Conservation (phyloP, 108 stramenopile species). For the Discostella stelligeroides region DNA sequence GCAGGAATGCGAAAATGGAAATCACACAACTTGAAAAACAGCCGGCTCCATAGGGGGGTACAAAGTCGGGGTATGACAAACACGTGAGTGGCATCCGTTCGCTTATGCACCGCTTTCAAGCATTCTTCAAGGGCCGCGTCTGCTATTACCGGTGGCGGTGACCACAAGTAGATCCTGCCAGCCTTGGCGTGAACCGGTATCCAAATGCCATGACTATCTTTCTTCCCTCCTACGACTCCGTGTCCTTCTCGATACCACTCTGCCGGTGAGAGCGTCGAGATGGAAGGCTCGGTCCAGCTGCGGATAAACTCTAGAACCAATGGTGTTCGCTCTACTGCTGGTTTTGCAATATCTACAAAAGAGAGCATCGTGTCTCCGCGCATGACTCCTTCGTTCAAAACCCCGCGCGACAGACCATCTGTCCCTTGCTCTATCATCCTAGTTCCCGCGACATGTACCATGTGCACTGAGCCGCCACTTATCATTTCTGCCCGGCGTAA, state of each 20-base stretch:
- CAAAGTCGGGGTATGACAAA: too few relatives aligned
- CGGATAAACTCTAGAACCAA: slow-evolving; percentile 18
- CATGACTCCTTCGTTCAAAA: background rate
- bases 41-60: too few relatives aligned
- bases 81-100: background rate
- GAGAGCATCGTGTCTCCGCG: too few relatives aligned
- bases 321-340: slow-evolving; percentile 1
- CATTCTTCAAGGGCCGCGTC: too few relatives aligned
- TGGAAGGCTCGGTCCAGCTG: too few relatives aligned
- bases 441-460: slow-evolving; percentile 41
- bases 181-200: slow-evolving; percentile 13
- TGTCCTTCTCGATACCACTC: slow-evolving; percentile 29
- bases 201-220: slow-evolving; percentile 31
- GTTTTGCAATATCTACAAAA: too few relatives aligned
- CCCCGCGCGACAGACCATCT: background rate
- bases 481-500: background rate
- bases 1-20: too few relatives aligned
- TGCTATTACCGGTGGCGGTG: slow-evolving; percentile 34
- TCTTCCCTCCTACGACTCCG: slow-evolving; percentile 15
- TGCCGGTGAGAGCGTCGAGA: slow-evolving; percentile 10
- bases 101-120: background rate
- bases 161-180: slow-evolving; percentile 20
- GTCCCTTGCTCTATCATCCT: slow-evolving; percentile 26
- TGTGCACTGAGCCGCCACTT: background rate
- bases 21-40: too few relatives aligned